These are phyloP conservation scores for Penicillium nucicola DNA, from an alignment of 495 filamentous ascomycete genomes.

Conservation along the genomic window DNA sequence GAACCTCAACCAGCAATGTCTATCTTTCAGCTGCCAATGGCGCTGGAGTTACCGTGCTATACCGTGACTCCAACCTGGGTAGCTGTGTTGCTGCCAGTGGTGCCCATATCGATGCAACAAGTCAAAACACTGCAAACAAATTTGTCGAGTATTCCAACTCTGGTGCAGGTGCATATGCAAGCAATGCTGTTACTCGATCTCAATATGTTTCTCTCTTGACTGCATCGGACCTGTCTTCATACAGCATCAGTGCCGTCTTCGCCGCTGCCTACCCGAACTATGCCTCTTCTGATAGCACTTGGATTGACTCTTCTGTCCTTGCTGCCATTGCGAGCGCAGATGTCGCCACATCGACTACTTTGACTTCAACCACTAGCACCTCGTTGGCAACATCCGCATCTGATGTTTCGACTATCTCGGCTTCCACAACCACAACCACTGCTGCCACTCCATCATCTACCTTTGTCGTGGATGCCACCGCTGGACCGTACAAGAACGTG, in stretches of 20 bases:
- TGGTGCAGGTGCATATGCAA: conserved; percentile 1
- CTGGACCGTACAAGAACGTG: conserved; percentile 9
- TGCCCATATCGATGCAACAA: conserved; percentile 1
- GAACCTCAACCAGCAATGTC: conserved; percentile 5
- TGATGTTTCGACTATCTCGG: background rate
- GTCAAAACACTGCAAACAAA: background rate
- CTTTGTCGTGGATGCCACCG: background rate
- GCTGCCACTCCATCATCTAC: conserved; percentile 1
- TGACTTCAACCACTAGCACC: background rate
- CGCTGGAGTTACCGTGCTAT: conserved; percentile 5
- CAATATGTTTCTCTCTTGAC: background rate
- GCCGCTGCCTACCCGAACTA: conserved; percentile 8
- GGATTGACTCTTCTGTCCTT: conserved; percentile 9
- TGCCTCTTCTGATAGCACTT: conserved; percentile 5
- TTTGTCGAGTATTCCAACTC: background rate
- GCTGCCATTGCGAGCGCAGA: conserved; percentile 4
- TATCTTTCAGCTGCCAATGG: conserved; percentile 7
- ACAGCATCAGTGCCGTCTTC: conserved; percentile 7
- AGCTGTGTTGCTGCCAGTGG: conserved; percentile 6
- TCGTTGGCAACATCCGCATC: background rate
- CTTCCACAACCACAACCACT: background rate
- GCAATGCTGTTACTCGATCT: conserved; percentile 1
- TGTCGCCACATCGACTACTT: background rate
- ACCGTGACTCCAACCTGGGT: conserved; percentile 7
- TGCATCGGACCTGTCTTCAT: conserved; percentile 1